Percentiles rank a stretch among this genome's conserved stretches.
Evolutionary conservation across 345 rosid species (phyloP).

Genomic region (Euphorbia tirucalli): DNA sequence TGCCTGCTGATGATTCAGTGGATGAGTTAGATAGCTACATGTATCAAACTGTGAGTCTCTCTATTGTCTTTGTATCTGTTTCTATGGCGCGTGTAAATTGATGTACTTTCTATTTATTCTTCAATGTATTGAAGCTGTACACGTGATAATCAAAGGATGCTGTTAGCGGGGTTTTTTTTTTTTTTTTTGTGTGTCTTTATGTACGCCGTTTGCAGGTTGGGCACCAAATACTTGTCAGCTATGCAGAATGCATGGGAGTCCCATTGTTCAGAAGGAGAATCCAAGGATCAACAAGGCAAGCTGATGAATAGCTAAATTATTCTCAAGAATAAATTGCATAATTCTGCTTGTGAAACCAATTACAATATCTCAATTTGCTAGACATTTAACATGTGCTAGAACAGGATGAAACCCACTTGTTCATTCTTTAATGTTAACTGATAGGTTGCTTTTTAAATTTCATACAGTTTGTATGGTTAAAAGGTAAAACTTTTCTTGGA

Average conservation of each 20-base stretch:
- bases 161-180: not conserved
- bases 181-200: not conserved
- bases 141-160: not conserved
- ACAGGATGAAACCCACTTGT: not conserved
- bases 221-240: constrained; percentile 81
- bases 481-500: not conserved
- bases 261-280: constrained; percentile 81
- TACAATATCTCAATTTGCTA: not conserved
- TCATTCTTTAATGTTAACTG: not conserved
- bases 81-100: not conserved
- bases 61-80: not conserved
- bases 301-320: not conserved
- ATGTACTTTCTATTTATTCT: not conserved
- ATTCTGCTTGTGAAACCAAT: not conserved
- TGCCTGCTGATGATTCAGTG: constrained; percentile 78
- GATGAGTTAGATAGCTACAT: constrained; percentile 96
- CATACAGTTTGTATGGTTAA: not conserved
- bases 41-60: constrained; percentile 71
- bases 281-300: constrained; percentile 83
- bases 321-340: not conserved
- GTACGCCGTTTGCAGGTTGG: constrained; percentile 56
- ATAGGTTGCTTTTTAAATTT: not conserved
- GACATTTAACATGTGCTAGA: not conserved
- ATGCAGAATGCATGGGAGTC: constrained; percentile 86
- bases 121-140: not conserved